Evolutionary conservation across 2,329 filamentous ascomycete genomes (phyloP), one percentile per base, ranked within the genome.

Genomic region (Stachybotrys elegans): DNA sequence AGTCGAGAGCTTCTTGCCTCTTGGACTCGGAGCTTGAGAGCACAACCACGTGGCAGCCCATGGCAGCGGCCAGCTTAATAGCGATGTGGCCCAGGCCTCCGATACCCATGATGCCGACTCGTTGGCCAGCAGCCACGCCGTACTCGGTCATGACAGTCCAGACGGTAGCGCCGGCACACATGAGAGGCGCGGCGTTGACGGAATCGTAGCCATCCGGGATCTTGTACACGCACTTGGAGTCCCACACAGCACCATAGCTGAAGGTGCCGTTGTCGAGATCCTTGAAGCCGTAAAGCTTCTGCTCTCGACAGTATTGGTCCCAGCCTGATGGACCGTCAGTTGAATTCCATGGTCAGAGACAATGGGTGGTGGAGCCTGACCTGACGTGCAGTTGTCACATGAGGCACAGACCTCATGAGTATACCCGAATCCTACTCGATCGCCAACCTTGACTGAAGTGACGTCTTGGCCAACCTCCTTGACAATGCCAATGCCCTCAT

Each of bases 131-230:
- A 0, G 84, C 83, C 46, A 75, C 75, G 16, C 84, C 83, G 55
- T 88, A 81, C 36, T 86, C 75, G 43, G 84, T 79, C 4, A 93
- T 73, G 1, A 86, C 86, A 40, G 77, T 83, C 69, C 82, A 93
- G 43, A 79, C 80, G 1, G 88, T 92, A 46, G 91, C 71, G 49
- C 88, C 88, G 21, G 86, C 88, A 61, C 88, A 92, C 54, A 91
- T 73, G 83, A 89, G 87, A 4, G 84, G 85, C 4, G 85, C 87
- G 1, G 83, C 85, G 35, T 79, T 63, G 40, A 66, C 67, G 43
- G 71, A 73, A 4, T 70, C 57, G 27, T 92, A 75, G 40, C 71
- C 77, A 21, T 87, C 85, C 12, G 87, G 88, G 50, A 92, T 90
- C 57, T 82, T 25, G 32, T 34, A 31, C 2, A 48, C 22, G 4